Conservation (phyloP, 2,329 filamentous ascomycete species). For the Fusarium bulbicola region DNA sequence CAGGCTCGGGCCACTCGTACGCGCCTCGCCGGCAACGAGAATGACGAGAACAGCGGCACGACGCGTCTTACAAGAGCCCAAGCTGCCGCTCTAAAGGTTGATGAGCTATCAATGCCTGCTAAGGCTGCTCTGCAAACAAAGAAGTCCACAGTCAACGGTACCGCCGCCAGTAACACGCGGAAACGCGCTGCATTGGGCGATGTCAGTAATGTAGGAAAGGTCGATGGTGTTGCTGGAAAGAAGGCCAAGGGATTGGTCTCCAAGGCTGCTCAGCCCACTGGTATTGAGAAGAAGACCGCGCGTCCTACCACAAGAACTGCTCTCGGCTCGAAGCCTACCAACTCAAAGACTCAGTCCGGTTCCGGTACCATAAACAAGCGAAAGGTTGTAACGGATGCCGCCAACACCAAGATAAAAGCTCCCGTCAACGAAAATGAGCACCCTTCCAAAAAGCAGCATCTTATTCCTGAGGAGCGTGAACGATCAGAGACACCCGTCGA, state of each 20-base stretch:
- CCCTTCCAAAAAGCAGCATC: constrained; percentile 70
- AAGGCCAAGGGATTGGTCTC: constrained; percentile 79
- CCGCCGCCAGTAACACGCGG: constrained; percentile 61
- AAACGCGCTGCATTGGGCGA: constrained; percentile 90
- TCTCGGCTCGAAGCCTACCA: constrained; percentile 72
- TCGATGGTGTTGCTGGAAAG: constrained; percentile 76
- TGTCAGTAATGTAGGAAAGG: constrained; percentile 93
- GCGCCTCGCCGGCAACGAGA: constrained; percentile 86
- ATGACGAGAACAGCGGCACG: constrained; percentile 85
- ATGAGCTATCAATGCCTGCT: constrained; percentile 65
- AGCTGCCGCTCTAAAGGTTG: constrained; percentile 76
- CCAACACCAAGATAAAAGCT: constrained; percentile 66
- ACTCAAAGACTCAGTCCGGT: constrained; percentile 77
- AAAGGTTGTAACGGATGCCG: constrained; percentile 61
- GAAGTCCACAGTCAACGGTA: constrained; percentile 64
- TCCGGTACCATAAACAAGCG: constrained; percentile 79
- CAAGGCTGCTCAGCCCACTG: constrained; percentile 83
- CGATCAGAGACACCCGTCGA: constrained; percentile 53
- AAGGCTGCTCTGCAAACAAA: constrained; percentile 77
- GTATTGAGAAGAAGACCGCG: constrained; percentile 75
- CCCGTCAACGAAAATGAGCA: constrained; percentile 73
- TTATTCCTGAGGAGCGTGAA: constrained; percentile 17
- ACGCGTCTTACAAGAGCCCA: constrained; percentile 94
- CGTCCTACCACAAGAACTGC: constrained; percentile 70
- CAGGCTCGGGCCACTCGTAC: constrained; percentile 76